These are phyloP conservation scores for Remersonia thermophila DNA, from an alignment of 2,329 filamentous ascomycete genomes.

Conservation along the genomic window DNA sequence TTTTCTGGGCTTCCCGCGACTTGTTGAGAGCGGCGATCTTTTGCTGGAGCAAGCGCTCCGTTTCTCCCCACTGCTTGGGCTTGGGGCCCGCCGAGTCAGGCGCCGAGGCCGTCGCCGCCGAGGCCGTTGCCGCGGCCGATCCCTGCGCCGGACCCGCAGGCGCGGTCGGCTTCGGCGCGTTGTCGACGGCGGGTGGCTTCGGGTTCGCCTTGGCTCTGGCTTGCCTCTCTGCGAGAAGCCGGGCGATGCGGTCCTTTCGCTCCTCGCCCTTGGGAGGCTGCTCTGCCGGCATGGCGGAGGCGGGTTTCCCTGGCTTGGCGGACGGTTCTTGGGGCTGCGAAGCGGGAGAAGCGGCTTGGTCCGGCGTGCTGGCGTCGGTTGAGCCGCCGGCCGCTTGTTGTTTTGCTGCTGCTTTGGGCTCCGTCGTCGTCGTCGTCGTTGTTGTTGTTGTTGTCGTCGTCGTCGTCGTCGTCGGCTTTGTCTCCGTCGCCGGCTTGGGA, in stretches of 20 bases:
- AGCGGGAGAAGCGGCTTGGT: background rate
- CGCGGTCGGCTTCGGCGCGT: slow-evolving; percentile 8
- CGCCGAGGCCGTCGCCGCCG: no score
- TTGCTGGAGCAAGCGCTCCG: slow-evolving; percentile 59
- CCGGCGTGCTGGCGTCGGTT: no score
- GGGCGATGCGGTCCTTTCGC: slow-evolving; percentile 65
- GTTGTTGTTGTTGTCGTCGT: no score
- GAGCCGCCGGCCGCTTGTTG: no score
- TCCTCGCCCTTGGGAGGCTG: slow-evolving; percentile 38
- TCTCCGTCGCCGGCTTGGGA: background rate
- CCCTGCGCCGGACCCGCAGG: no score
- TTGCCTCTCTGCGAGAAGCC: slow-evolving; percentile 63
- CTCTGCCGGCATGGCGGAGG: background rate
- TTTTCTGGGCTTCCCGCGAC: slow-evolving; percentile 31
- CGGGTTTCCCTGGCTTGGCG: background rate
- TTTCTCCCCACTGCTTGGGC: slow-evolving; percentile 43
- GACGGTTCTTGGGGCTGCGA: slow-evolving; percentile 2
- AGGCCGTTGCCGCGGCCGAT: no score
- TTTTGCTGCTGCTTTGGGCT: no score
- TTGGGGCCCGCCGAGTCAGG: background rate
- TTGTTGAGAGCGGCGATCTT: slow-evolving; percentile 66
- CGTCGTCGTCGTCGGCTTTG: no score
- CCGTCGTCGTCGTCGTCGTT: no score
- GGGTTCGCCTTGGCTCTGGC: slow-evolving; percentile 35
- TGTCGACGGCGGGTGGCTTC: slow-evolving; percentile 5